Percentiles rank a stretch among this genome's conserved stretches.
These are phyloP conservation scores for Penicillium carneum DNA, from an alignment of 2,329 filamentous ascomycete species.

Conservation along the genomic window DNA sequence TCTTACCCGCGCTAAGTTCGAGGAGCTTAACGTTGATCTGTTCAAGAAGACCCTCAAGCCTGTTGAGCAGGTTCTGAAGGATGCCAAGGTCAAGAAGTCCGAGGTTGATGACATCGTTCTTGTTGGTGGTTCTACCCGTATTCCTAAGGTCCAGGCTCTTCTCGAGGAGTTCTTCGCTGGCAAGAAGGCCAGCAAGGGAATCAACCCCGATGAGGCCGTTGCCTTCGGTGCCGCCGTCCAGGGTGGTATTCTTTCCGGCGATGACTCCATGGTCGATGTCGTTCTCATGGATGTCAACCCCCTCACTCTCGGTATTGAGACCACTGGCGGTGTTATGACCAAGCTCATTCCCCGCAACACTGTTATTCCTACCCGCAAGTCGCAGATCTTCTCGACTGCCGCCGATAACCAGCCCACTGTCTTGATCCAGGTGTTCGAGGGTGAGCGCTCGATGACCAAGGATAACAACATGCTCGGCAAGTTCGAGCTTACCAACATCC, in stretches of 20 bases:
- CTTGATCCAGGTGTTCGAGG: conserved; percentile 93
- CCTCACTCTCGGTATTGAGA: conserved; percentile 94
- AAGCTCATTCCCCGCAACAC: conserved; percentile 95
- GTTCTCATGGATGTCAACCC: conserved; percentile 98
- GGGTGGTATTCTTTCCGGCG: conserved; percentile 90
- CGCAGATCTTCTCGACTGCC: conserved; percentile 95
- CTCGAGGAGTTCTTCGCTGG: conserved; percentile 94
- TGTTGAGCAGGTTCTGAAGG: conserved; percentile 97
- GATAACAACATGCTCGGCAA: conserved; percentile 97
- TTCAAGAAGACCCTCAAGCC: conserved; percentile 99
- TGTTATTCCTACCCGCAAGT: conserved; percentile 93
- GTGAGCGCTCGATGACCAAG: conserved; percentile 91
- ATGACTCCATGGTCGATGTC: conserved; percentile 78
- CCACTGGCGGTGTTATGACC: conserved; percentile 96
- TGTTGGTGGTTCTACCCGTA: conserved; percentile 98
- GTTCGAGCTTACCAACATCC: conserved; percentile 96
- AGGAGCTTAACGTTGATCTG: conserved; percentile 97
- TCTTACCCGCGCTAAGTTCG: conserved; percentile 97
- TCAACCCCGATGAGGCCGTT: conserved; percentile 99
- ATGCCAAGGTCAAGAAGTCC: conserved; percentile 94
- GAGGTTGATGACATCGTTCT: conserved; percentile 97
- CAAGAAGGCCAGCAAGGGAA: conserved; percentile 98
- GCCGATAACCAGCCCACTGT: conserved; percentile 96
- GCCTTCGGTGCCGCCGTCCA: conserved; percentile 97
- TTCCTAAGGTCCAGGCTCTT: conserved; percentile 93